Base-by-base conservation (phyloP, 768 basidiomycete genomes). In the Lentinula raphanica region DNA sequence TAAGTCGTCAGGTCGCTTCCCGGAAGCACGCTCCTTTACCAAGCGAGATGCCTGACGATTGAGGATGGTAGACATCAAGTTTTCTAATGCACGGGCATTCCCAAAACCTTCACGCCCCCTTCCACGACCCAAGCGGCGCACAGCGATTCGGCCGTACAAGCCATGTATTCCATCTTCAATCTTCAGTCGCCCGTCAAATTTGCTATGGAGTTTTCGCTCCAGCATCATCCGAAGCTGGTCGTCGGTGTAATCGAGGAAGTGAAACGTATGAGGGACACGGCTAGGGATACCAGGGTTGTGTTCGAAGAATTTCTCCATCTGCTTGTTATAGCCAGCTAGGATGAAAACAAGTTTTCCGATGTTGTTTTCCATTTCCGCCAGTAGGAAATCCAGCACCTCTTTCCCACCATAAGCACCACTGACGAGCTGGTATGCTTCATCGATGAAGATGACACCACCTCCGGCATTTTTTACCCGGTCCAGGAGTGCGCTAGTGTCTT, bases 271-370 rank as follows among this genome's bases (percentile, higher is more conserved):
- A 0, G 87, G 88, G 8, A 89, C 82, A n/a, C 87, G 83, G 68
- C 86, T 87, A 7, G 71, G 69, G 12, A 89, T 67, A 1, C 87
- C 87, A 2, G 87, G 86, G 63, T 89, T 88, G 59, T 87, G 86
- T 59, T 88, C 86, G 59, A 89, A 88, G 71, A 89, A 89, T 44
- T 77, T 82, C 62, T 89, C 87, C 88, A 89, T 88, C 67, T 89
- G 74, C 55, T 80, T 84, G 66, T 72, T 79, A 66, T 89, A 89
- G 3, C 87, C 87, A 0, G 88, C 87, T 2, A 89, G 72, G 55
- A 89, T 81, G 69, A 89, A 89, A 11, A 87, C 83, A 5, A 88
- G 61, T 5, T 72, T 81, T 5, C 85, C 88, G 3, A 83, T 74
- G 32, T 79, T 76, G 64, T 88, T 88, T 63, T 88, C 86, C 84